Percentiles rank a stretch among this genome's conserved stretches.
These are phyloP conservation scores for Silene latifolia DNA, from an alignment of 148 eudicot genomes.

Conservation along the genomic window DNA sequence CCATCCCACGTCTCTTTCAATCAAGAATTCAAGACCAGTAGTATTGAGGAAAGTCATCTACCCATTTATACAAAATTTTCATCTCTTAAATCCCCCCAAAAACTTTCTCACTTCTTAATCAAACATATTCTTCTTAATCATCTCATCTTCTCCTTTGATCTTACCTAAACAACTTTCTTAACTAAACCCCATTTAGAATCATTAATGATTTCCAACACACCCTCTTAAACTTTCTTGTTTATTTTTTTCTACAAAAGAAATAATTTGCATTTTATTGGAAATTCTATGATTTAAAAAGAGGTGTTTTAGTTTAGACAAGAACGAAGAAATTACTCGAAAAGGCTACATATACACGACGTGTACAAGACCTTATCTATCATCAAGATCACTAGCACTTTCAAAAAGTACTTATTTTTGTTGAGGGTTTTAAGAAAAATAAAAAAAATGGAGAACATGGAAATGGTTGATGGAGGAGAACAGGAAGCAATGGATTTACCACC, in stretches of 20 bases:
- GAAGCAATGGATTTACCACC: constrained; percentile 67
- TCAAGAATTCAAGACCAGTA: constrained; percentile 1
- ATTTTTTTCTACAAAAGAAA: background rate
- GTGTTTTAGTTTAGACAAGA: background rate
- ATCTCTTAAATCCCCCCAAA: constrained; percentile 9
- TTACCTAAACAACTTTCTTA: background rate
- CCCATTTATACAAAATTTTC: constrained; percentile 22
- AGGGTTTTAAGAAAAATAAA: background rate
- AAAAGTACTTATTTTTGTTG: background rate
- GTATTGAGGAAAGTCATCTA: constrained; percentile 19
- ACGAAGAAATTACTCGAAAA: too few species aligned
- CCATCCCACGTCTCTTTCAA: constrained; percentile 29
- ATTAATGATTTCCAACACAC: constrained; percentile 15
- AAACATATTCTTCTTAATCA: background rate
- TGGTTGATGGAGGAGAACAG: constrained; percentile 10
- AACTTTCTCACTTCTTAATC: background rate
- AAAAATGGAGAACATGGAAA: constrained; percentile 24
- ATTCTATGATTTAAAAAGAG: constrained; percentile 23
- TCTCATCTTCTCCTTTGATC: background rate
- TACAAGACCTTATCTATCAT: too few species aligned
- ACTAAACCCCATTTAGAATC: background rate
- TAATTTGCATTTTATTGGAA: constrained; percentile 23
- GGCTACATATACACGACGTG: too few species aligned
- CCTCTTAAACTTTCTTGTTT: constrained; percentile 11
- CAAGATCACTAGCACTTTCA: background rate